A percentile compares a stretch with the other conserved stretches of the same genome.
phyloP scores from a whole-genome alignment of 495 filamentous ascomycete species.

The Lasiosphaeris hirsuta region DNA sequence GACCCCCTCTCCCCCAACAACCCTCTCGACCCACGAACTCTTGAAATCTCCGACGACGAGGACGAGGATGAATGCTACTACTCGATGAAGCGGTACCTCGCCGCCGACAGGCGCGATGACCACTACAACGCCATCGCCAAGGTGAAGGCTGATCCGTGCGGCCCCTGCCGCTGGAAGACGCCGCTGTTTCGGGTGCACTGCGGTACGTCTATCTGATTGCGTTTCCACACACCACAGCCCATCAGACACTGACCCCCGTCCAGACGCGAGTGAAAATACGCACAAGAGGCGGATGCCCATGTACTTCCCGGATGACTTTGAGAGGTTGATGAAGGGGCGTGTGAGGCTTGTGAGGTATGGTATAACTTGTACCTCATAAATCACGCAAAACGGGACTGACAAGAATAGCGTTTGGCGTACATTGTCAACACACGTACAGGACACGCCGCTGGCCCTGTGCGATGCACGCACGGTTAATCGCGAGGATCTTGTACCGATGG shows the following conservation, averaged over 20 bases:
- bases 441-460: conserved; percentile 4
- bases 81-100: conserved; percentile 1
- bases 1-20: not conserved
- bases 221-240: not conserved
- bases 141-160: not conserved
- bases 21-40: not conserved
- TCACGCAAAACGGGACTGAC: too few relatives aligned
- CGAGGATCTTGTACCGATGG: not conserved
- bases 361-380: too few relatives aligned
- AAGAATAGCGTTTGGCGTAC: conserved; percentile 1
- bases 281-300: not conserved
- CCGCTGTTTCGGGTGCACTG: conserved; percentile 5
- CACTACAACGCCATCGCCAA: not conserved
- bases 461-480: conserved; percentile 2
- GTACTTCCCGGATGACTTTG: not conserved
- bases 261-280: conserved; percentile 1
- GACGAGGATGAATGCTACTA: not conserved
- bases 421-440: not conserved
- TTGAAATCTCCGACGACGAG: too few relatives aligned
- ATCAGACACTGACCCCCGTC: not conserved
- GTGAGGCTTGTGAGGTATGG: conserved; percentile 1
- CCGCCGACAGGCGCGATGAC: not conserved
- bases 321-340: not conserved
- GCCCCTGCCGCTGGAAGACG: conserved; percentile 2
- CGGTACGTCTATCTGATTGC: not conserved